phyloP scores from a whole-genome alignment of 2,329 filamentous ascomycete genomes.

The Talaromyces sp. region DNA sequence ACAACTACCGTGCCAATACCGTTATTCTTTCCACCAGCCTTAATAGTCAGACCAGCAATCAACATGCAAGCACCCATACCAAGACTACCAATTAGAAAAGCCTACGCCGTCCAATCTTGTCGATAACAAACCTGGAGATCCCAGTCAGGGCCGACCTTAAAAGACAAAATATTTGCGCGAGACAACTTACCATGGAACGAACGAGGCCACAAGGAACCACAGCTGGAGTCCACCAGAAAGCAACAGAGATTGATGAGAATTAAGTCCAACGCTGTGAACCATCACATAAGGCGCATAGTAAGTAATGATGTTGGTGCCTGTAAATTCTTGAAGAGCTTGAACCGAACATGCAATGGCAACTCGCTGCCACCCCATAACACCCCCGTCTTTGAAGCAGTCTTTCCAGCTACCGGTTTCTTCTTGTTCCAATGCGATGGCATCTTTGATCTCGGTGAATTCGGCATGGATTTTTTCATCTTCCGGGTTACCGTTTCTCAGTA shows the following conservation, averaged over 20 bases:
- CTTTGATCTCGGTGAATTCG: slow-evolving; percentile 49
- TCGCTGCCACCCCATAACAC: slow-evolving; percentile 51
- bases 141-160: slow-evolving; percentile 27
- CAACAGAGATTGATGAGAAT: slow-evolving; percentile 31
- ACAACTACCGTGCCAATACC: slow-evolving; percentile 11
- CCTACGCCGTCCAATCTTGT: slow-evolving; percentile 52
- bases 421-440: slow-evolving; percentile 41
- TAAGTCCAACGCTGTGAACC: slow-evolving; percentile 37
- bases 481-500: slow-evolving; percentile 43
- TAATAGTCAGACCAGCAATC: slow-evolving; percentile 11
- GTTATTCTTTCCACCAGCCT: slow-evolving; percentile 9
- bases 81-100: slow-evolving; percentile 66
- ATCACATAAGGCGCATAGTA: slow-evolving; percentile 41
- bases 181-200: slow-evolving; percentile 10
- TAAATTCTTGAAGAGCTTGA: slow-evolving; percentile 49
- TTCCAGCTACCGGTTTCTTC: slow-evolving; percentile 48
- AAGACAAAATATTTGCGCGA: background rate
- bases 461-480: slow-evolving; percentile 40
- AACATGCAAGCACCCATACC: slow-evolving; percentile 41
- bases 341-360: slow-evolving; percentile 52
- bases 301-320: slow-evolving; percentile 40
- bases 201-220: slow-evolving; percentile 18
- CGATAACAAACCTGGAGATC: slow-evolving; percentile 39
- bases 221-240: slow-evolving; percentile 46
- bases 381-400: slow-evolving; percentile 44